A percentile compares a stretch with the other conserved stretches of the same genome.
Conservation (phyloP, 202 grass and related monocot species). For the Hordeum pubiflorum region DNA sequence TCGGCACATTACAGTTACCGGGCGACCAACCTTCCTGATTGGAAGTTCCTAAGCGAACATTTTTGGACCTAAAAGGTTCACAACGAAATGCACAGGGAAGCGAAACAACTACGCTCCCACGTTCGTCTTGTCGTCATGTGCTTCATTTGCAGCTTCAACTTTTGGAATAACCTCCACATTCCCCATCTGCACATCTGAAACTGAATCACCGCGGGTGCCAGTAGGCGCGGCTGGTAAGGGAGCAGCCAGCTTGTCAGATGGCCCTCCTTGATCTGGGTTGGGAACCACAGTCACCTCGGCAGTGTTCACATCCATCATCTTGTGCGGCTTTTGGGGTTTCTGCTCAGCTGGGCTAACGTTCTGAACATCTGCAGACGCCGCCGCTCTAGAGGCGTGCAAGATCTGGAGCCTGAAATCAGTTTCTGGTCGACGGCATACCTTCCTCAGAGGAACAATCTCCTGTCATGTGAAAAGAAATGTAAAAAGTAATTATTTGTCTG, state of each 20-base stretch:
- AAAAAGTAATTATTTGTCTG: background rate
- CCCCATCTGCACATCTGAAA: constrained; percentile 37
- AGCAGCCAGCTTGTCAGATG: constrained; percentile 11
- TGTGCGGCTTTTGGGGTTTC: constrained; percentile 46
- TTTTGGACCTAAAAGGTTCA: background rate
- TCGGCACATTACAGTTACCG: background rate
- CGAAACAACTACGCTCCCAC: constrained; percentile 8
- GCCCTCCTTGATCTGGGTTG: constrained; percentile 24
- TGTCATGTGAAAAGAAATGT: background rate
- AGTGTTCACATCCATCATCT: constrained; percentile 76
- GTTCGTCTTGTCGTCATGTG: constrained; percentile 20
- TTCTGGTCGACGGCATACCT: constrained; percentile 95
- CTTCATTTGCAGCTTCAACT: constrained; percentile 24
- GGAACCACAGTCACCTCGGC: constrained; percentile 42
- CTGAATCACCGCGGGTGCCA: constrained; percentile 36
- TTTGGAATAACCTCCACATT: constrained; percentile 27
- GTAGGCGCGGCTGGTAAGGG: background rate
- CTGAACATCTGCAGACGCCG: constrained; percentile 35
- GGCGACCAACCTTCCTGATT: background rate
- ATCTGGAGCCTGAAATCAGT: constrained; percentile 89
- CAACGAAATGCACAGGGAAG: background rate
- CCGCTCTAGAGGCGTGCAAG: constrained; percentile 61
- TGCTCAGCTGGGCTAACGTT: constrained; percentile 24
- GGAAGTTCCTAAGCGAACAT: background rate
- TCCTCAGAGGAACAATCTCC: constrained; percentile 98